Percentiles rank a stretch among this genome's conserved stretches.
Evolutionary conservation across 768 basidiomycete genomes (phyloP).

Genomic region (Leccinum truebloodii): DNA sequence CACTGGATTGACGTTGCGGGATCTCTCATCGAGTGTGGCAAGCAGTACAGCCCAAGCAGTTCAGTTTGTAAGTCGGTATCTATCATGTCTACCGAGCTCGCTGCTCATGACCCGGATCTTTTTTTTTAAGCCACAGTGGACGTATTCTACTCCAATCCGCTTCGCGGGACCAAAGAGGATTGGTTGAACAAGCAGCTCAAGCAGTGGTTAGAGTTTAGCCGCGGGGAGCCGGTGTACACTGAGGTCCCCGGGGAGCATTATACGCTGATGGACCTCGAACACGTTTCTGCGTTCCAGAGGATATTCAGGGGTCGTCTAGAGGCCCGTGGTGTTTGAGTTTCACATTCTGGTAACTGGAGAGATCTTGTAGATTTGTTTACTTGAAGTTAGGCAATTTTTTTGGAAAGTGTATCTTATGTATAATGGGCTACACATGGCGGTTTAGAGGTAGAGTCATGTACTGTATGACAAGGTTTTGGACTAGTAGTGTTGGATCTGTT

Average conservation of each 20-base stretch:
- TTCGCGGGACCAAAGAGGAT: conserved; percentile 19
- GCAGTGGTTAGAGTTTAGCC: conserved; percentile 21
- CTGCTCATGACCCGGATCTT: background rate
- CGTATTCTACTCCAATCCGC: conserved; percentile 21
- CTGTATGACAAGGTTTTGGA: no score
- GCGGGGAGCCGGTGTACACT: conserved; percentile 12
- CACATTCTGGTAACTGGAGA: background rate
- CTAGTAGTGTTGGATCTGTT: no score
- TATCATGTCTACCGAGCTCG: background rate
- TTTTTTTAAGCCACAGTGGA: conserved; percentile 13
- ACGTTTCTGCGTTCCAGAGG: conserved; percentile 27
- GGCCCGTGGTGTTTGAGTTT: conserved; percentile 1
- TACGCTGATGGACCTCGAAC: conserved; percentile 29
- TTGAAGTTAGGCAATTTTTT: no score
- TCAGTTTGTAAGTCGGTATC: conserved; percentile 22
- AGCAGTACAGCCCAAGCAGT: conserved; percentile 1
- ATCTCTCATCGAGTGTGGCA: background rate
- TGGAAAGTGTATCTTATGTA: no score
- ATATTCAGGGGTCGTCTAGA: conserved; percentile 26
- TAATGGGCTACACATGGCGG: no score
- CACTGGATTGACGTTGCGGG: background rate
- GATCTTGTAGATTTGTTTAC: no score
- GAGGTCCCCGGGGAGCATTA: conserved; percentile 26
- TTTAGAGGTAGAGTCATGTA: no score
- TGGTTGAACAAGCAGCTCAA: conserved; percentile 26